phyloP scores from a whole-genome alignment of 768 basidiomycete species.

The Podaxis pistillaris region DNA sequence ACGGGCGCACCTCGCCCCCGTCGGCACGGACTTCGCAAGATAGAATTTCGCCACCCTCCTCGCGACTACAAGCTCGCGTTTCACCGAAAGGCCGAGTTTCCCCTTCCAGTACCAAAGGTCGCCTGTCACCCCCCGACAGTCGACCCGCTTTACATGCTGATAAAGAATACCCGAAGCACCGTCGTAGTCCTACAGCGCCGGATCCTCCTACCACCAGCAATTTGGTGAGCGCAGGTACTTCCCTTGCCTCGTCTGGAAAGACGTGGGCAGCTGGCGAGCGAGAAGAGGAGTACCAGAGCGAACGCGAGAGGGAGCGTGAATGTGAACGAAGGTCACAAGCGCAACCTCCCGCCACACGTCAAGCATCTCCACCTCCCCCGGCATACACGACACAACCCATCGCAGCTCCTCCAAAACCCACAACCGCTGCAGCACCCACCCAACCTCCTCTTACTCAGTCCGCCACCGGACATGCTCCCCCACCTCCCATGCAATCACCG shows the following conservation, averaged over 20 bases:
- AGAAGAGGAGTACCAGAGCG: slow-evolving; percentile 32
- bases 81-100: slow-evolving; percentile 31
- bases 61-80: slow-evolving; percentile 21
- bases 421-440: slow-evolving; percentile 22
- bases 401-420: slow-evolving; percentile 34
- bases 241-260: slow-evolving; percentile 27
- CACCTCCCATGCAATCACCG: slow-evolving; percentile 31
- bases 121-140: slow-evolving; percentile 31
- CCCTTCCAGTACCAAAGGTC: slow-evolving; percentile 25
- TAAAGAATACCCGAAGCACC: slow-evolving; percentile 43
- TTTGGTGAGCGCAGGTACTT: slow-evolving; percentile 24
- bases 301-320: slow-evolving; percentile 29
- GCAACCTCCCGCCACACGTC: slow-evolving; percentile 27
- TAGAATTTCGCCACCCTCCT: slow-evolving; percentile 24
- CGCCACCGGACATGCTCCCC: slow-evolving; percentile 7
- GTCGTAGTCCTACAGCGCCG: slow-evolving; percentile 69
- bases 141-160: slow-evolving; percentile 23
- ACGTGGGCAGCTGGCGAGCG: slow-evolving; percentile 48
- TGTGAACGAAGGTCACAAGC: slow-evolving; percentile 25
- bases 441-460: slow-evolving; percentile 7
- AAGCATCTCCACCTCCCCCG: slow-evolving; percentile 27
- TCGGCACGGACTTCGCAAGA: slow-evolving; percentile 14
- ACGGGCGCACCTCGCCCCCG: slow-evolving; percentile 24
- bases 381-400: slow-evolving; percentile 26
- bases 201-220: slow-evolving; percentile 50